Percentiles rank a stretch among this genome's conserved stretches.
Conservation (phyloP, 805 yeast species). For the Barnettozyma pratensis region DNA sequence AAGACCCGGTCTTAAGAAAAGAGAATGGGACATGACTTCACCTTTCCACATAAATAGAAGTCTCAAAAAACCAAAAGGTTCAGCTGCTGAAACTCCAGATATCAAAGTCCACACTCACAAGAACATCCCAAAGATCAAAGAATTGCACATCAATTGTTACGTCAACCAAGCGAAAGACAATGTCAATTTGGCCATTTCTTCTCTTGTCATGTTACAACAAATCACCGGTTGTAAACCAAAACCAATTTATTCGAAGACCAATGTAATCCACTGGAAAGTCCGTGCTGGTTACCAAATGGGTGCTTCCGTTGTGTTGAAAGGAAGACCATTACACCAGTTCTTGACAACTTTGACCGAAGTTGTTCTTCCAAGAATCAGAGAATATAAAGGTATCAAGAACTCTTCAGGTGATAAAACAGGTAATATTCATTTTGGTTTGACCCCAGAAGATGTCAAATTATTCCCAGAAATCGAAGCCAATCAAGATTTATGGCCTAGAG, state of each 20-base stretch:
- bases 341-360: slow-evolving; percentile 81
- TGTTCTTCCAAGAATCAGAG: slow-evolving; percentile 89
- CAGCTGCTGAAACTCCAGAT: slow-evolving; percentile 68
- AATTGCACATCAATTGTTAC: slow-evolving; percentile 71
- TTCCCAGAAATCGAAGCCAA: slow-evolving; percentile 94
- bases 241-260: slow-evolving; percentile 66
- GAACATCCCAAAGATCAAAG: slow-evolving; percentile 67
- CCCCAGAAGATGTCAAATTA: slow-evolving; percentile 65
- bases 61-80: slow-evolving; percentile 68
- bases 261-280: slow-evolving; percentile 80
- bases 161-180: slow-evolving; percentile 67
- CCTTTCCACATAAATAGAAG: slow-evolving; percentile 89
- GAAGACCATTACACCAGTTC: slow-evolving; percentile 82
- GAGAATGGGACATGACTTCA: slow-evolving; percentile 83
- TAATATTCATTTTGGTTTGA: slow-evolving; percentile 78
- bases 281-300: slow-evolving; percentile 91
- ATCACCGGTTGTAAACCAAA: slow-evolving; percentile 88
- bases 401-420: slow-evolving; percentile 82
- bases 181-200: slow-evolving; percentile 68
- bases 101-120: slow-evolving; percentile 58
- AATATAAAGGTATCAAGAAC: slow-evolving; percentile 72
- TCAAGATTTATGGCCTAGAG: slow-evolving; percentile 83
- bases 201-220: slow-evolving; percentile 79
- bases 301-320: slow-evolving; percentile 71
- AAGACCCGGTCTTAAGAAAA: slow-evolving; percentile 58